Conservation (phyloP, 2,329 filamentous ascomycete genomes). For the Cladosporium halotolerans region DNA sequence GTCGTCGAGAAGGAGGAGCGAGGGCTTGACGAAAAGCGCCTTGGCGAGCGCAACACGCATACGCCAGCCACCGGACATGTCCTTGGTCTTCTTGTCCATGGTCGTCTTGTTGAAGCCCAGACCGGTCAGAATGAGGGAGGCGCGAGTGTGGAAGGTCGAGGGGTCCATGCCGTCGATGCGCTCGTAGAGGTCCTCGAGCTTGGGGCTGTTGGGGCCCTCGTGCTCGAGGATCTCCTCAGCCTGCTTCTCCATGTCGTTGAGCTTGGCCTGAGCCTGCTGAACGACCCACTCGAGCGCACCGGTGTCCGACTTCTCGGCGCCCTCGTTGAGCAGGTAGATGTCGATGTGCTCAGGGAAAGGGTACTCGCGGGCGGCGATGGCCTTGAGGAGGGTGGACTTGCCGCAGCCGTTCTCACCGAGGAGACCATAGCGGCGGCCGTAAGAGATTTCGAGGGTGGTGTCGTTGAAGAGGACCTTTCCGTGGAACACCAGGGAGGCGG, state of each 20-base stretch:
- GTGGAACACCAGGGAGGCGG: slow-evolving; percentile 91
- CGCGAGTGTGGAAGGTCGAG: slow-evolving; percentile 90
- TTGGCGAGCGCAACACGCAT: slow-evolving; percentile 98
- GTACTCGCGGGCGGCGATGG: slow-evolving; percentile 87
- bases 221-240: slow-evolving; percentile 88
- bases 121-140: slow-evolving; percentile 94
- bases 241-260: slow-evolving; percentile 80
- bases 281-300: slow-evolving; percentile 98
- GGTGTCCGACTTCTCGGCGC: slow-evolving; percentile 79
- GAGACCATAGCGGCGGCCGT: slow-evolving; percentile 86
- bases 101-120: slow-evolving; percentile 98
- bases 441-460: slow-evolving; percentile 86
- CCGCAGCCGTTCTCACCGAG: slow-evolving; percentile 98
- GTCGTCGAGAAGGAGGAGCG: slow-evolving; percentile 91
- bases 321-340: slow-evolving; percentile 97
- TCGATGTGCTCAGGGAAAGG: slow-evolving; percentile 95
- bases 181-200: slow-evolving; percentile 95
- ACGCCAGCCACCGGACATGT: slow-evolving; percentile 99
- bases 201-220: slow-evolving; percentile 82
- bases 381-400: slow-evolving; percentile 95
- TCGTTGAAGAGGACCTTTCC: slow-evolving; percentile 93
- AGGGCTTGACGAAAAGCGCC: slow-evolving; percentile 97
- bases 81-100: slow-evolving; percentile 99
- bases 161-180: slow-evolving; percentile 99
- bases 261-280: slow-evolving; percentile 84